These are phyloP conservation scores for Elasticomyces elasticus DNA, from an alignment of 495 filamentous ascomycete species.

Conservation along the genomic window DNA sequence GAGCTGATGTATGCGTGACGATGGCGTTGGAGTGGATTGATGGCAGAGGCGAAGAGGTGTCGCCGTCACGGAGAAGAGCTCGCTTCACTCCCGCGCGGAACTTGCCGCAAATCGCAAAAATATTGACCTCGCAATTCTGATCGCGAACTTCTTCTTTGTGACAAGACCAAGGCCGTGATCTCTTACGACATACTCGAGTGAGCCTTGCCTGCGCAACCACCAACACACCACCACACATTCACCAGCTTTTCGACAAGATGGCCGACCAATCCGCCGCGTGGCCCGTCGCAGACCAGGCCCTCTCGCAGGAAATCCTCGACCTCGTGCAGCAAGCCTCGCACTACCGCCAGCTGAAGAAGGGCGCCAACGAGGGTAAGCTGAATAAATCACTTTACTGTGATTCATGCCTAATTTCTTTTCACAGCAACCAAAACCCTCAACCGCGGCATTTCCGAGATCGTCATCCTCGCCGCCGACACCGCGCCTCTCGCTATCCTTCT, in stretches of 20 bases:
- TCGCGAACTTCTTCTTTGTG: background rate
- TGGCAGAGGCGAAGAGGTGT: background rate
- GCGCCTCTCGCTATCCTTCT: constrained; percentile 80
- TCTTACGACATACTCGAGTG: constrained; percentile 29
- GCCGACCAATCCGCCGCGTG: constrained; percentile 50
- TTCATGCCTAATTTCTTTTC: too few relatives aligned
- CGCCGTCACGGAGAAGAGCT: background rate
- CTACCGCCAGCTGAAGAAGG: constrained; percentile 83
- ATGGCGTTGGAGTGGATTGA: background rate
- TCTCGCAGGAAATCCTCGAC: constrained; percentile 75
- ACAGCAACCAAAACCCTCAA: constrained; percentile 73
- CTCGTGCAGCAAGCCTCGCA: constrained; percentile 78
- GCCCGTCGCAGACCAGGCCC: constrained; percentile 73
- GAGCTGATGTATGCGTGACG: background rate
- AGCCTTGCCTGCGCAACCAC: constrained; percentile 10
- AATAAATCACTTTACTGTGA: too few relatives aligned
- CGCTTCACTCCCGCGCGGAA: background rate
- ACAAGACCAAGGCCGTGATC: constrained; percentile 48
- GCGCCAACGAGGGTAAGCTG: constrained; percentile 45
- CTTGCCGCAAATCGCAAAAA: constrained; percentile 2
- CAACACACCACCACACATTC: background rate
- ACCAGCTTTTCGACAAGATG: constrained; percentile 10
- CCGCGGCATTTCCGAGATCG: constrained; percentile 77
- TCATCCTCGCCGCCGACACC: constrained; percentile 82
- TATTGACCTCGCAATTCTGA: background rate